Base-by-base conservation (phyloP, 2,329 filamentous ascomycete species). In the Paracoccidioides lutzii region DNA sequence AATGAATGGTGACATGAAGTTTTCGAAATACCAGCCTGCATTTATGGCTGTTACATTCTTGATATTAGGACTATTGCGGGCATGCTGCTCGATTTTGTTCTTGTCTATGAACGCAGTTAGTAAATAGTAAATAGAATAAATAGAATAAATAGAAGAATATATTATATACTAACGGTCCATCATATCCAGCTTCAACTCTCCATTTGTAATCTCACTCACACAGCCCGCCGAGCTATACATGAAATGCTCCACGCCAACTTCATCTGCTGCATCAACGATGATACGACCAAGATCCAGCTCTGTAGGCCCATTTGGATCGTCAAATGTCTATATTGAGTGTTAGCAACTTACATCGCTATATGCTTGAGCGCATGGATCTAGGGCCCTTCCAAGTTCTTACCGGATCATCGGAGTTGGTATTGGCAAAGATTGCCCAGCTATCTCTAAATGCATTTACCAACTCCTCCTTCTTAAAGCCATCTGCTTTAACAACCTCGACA, bases 401-500 rank as follows among this genome's bases (percentile, higher is more conserved):
- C 12, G 52, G 33, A 15, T 54, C 52, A 10, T 45, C 42, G 1
- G 33, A 45, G 33, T 54, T 54, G 9, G 52, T 54, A 54, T 54
- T 54, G 10, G 9, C 52, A 35, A 54, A 54, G 2, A 54, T 12
- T 12, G 41, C 52, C 52, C 52, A 54, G 52, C 52, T 54, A 12
- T 44, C 52, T 40, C 46, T 46, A 5, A 54, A 48, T 44, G 52
- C 52, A 3, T 54, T 48, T 9, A 48, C 52, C 22, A 54, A 22
- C 3, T 54, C 41, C 7, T 48, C 32, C 10, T 54, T 45, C 32
- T 45, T 48, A n/a, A 54, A 54, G 14, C 52, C 56, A 44, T 65
- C 57, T 22, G 54, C 65, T 14, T 45, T 14, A 5, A 66, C 63
- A 2, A 66, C 55, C 51, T 66, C 63, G 32, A 62, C 62, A 1